A percentile compares a stretch with the other conserved stretches of the same genome.
These are phyloP conservation scores for Pseudogymnoascus destructans DNA, from an alignment of 2,329 filamentous ascomycete genomes.

Conservation along the genomic window DNA sequence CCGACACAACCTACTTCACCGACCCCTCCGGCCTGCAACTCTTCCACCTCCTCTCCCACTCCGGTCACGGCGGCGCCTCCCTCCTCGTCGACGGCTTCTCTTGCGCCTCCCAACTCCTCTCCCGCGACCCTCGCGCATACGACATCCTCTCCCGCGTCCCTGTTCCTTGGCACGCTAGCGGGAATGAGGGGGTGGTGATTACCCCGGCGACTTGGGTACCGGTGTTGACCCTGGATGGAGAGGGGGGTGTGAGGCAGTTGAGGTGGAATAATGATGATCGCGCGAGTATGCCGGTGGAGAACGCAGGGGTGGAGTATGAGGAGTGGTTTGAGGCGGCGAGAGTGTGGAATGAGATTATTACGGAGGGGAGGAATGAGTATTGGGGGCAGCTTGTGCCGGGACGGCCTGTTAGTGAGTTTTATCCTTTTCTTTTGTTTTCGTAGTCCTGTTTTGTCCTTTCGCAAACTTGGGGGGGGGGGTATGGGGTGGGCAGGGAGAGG, in stretches of 20 bases:
- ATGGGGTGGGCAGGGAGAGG: too few relatives aligned
- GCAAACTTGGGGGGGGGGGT: too few relatives aligned
- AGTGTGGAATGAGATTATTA: conserved; percentile 59
- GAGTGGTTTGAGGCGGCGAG: conserved; percentile 72
- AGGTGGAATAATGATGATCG: conserved; percentile 93
- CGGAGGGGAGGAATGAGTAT: conserved; percentile 51
- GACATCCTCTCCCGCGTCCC: conserved; percentile 39
- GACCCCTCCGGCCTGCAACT: conserved; percentile 85
- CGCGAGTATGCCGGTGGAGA: conserved; percentile 40
- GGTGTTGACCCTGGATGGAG: conserved; percentile 50
- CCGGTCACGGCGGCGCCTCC: conserved; percentile 59
- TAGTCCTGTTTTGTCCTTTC: too few relatives aligned
- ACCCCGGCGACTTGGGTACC: conserved; percentile 57
- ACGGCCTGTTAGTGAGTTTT: conserved; percentile 52
- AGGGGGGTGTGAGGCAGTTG: conserved; percentile 44
- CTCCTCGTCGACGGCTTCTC: conserved; percentile 79
- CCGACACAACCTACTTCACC: conserved; percentile 91
- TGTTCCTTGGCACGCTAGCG: conserved; percentile 71
- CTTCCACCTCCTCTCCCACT: conserved; percentile 82
- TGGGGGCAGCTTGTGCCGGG: conserved; percentile 76
- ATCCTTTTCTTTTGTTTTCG: background rate
- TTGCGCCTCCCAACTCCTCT: conserved; percentile 47
- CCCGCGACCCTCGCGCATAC: conserved; percentile 43
- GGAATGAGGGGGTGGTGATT: conserved; percentile 73
- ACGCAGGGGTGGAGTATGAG: conserved; percentile 8